Percentiles rank a stretch among this genome's conserved stretches.
phyloP scores from a whole-genome alignment of 768 basidiomycete species.

The Kwoniella shandongensis region DNA sequence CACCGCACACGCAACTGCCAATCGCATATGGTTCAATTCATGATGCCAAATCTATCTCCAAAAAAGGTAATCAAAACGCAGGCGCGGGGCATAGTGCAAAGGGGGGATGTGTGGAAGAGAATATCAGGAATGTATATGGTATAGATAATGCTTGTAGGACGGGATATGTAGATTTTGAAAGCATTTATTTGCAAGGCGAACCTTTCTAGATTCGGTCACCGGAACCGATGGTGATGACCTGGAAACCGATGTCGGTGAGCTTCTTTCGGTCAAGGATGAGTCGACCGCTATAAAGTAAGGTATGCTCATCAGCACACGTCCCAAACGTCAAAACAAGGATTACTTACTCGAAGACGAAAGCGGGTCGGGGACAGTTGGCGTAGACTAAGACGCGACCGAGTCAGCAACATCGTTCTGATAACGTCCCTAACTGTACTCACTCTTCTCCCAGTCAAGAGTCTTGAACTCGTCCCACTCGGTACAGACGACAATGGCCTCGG shows the following conservation, averaged over 20 bases:
- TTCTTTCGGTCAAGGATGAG: conserved; percentile 78
- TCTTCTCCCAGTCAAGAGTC: conserved; percentile 81
- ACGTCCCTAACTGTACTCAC: conserved; percentile 27
- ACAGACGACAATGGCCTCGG: conserved; percentile 91
- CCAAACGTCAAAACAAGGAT: not conserved
- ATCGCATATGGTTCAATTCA: too few species aligned
- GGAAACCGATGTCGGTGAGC: conserved; percentile 86
- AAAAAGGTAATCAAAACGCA: not conserved
- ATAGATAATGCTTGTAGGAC: not conserved
- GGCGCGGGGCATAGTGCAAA: not conserved
- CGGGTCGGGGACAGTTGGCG: conserved; percentile 90
- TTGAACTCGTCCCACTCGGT: conserved; percentile 97
- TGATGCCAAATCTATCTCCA: conserved; percentile 7
- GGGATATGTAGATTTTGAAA: not conserved
- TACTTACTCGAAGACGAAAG: conserved; percentile 80
- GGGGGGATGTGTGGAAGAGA: not conserved
- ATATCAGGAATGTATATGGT: not conserved
- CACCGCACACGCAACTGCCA: too few species aligned
- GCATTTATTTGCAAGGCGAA: not conserved
- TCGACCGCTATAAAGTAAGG: conserved; percentile 29
- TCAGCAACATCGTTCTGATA: not conserved
- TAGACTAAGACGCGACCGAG: conserved; percentile 61
- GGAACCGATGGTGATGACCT: conserved; percentile 56
- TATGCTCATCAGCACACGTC: not conserved
- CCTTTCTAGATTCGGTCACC: conserved; percentile 43